Base-by-base conservation (phyloP, 1,284 basidiomycete species). In the Fomitiporia mediterranea region DNA sequence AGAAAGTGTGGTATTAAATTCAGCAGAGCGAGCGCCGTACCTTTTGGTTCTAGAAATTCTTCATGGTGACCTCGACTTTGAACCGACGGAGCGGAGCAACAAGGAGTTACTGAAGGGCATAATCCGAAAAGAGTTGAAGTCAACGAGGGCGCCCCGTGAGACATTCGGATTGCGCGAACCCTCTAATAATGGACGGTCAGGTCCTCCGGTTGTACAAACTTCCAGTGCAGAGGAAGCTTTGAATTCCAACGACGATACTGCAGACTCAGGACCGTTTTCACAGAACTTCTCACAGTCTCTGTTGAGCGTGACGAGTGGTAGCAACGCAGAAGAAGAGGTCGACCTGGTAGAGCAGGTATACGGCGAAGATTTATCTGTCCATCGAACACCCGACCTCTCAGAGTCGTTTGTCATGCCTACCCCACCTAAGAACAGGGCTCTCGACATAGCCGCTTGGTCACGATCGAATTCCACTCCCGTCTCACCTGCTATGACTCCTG, bases 1-100 rank as follows among this genome's bases (percentile, higher is more conserved):
- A 21, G 97, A 99, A 74, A 92, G 93, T 42, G 97, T 99, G 34
- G 97, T 99, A 4, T 82, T 99, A 46, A 99, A 99, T 69, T 99
- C 96, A 35, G 97, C 97, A 2, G 95, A 99, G 70, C 83, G 91
- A 47, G 95, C 94, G 1, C 97, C 97, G 1, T 99, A 92, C 68
- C 78, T 99, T 32, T 79, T 99, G 13, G 82, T 98, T 60, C 84
- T 99, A 55, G 97, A 99, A 72, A 87, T 99, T 50, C 78, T 99
- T 30, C 82, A 87, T 63, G 86, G 86, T 53, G 96, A 99, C 66
- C 80, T 99, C 23, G 91, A 97, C 68, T 99, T 99, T 70, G 92
- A 98, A 66, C 93, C 97, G 0, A 70, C 72, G 8, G 88, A 89
- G 64, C 78, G 94, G 50, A 77, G 81, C 39, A 99, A 99, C 70